Base-by-base conservation (phyloP, 169 alveolate genomes). In the Amoebophrya sp. region DNA sequence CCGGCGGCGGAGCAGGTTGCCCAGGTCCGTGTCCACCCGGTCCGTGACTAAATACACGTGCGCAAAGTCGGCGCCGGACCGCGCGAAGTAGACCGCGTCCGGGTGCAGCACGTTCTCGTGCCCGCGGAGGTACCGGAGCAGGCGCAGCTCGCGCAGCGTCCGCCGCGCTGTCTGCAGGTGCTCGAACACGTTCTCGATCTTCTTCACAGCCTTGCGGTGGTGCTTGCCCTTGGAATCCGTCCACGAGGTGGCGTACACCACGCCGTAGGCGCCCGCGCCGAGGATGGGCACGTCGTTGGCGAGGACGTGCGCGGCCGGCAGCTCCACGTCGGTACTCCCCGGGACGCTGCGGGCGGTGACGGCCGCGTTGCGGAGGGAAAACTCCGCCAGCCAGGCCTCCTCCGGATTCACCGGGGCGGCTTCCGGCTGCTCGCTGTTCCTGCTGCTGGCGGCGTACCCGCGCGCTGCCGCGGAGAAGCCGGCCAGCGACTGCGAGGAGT, bases 1-100 rank as follows among this genome's bases (percentile, higher is more conserved):
- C 95, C 91, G 95, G 93, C 77, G 95, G 94, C 88, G 97, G 7
- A 47, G 66, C 29, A 47, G 66, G 18, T 47, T 92, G 88, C 96
- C 97, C 90, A 96, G 90, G 92, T 96, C 97, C 40, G 98, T 96
- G 83, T 96, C 98, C 97, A 96, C 96, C 29, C 95, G 91, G 90
- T 97, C 97, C 32, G 97, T 95, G 25, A 97, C 95, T 32, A 97
- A 95, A 90, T 96, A 97, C 18, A 96, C 96, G 93, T 96, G 98
- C 33, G 95, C 95, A 77, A 92, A 96, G 25, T 95, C 95, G 32
- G 96, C 95, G 53, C 95, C 89, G 12, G 91, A 89, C 0, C 96
- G 96, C 23, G 98, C 97, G 77, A 94, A 94, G 18, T 96, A 77
- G 38, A 77, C 88, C 35, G 23, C 88, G 32, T 77, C 33, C 10